Percentiles rank a stretch among this genome's conserved stretches.
These are phyloP conservation scores for Dactylellina drechsleri DNA, from an alignment of 2,329 filamentous ascomycete genomes.

Conservation along the genomic window DNA sequence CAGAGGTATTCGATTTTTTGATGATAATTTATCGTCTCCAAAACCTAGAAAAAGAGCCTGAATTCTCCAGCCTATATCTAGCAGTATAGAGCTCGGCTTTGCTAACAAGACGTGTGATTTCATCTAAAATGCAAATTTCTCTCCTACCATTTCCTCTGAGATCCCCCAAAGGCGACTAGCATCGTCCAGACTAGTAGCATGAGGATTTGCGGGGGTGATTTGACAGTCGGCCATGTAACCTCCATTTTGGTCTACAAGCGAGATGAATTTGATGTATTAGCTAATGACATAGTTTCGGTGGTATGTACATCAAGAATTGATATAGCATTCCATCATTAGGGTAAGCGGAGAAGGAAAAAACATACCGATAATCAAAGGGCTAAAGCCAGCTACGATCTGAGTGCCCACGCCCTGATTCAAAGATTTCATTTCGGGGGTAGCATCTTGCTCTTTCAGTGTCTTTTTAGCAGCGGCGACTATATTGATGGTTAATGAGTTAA, in stretches of 20 bases:
- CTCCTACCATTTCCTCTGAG: slow-evolving; percentile 30
- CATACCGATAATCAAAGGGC: slow-evolving; percentile 28
- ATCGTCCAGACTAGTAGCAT: slow-evolving; percentile 21
- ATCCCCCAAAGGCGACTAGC: slow-evolving; percentile 32
- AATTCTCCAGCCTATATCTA: neutral
- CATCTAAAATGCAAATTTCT: slow-evolving; percentile 13
- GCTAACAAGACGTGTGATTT: too few relatives aligned
- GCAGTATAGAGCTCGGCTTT: neutral
- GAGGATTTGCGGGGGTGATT: slow-evolving; percentile 9
- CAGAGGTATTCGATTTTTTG: too few relatives aligned
- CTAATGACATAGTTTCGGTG: too few relatives aligned
- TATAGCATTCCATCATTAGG: too few relatives aligned
- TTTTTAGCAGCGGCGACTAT: too few relatives aligned
- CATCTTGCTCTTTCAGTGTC: too few relatives aligned
- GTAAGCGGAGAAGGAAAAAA: too few relatives aligned
- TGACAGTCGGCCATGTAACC: slow-evolving; percentile 31
- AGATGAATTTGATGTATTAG: too few relatives aligned
- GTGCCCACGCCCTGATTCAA: slow-evolving; percentile 29
- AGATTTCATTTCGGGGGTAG: neutral
- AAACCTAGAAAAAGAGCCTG: neutral
- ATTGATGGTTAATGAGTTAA: too few relatives aligned
- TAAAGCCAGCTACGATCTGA: slow-evolving; percentile 34
- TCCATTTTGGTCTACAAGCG: slow-evolving; percentile 16
- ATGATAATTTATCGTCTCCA: too few relatives aligned
- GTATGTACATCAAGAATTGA: too few relatives aligned